phyloP scores from a whole-genome alignment of 2,329 filamentous ascomycete species.

The Aspergillus bombycis region DNA sequence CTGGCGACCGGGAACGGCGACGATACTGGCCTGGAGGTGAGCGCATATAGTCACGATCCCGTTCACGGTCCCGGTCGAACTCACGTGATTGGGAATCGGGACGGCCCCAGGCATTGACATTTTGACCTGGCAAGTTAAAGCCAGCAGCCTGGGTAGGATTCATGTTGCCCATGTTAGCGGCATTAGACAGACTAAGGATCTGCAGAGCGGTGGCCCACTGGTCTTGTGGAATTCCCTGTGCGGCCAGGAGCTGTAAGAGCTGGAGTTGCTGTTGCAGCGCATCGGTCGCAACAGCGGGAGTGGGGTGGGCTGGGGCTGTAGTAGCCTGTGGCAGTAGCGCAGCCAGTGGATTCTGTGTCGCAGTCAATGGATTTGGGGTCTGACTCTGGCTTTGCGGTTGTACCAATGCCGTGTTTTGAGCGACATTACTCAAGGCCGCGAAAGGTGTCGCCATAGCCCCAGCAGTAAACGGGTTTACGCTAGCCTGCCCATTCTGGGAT shows the following conservation, averaged over 20 bases:
- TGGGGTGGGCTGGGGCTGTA: slow-evolving; percentile 31
- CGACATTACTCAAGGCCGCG: slow-evolving; percentile 48
- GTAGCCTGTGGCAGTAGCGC: slow-evolving; percentile 46
- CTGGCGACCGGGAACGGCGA: slow-evolving; percentile 79
- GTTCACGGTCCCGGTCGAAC: slow-evolving; percentile 61
- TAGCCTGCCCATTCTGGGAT: slow-evolving; percentile 50
- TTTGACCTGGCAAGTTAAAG: slow-evolving; percentile 37
- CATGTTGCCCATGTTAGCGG: slow-evolving; percentile 37
- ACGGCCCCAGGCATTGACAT: slow-evolving; percentile 38
- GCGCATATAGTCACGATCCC: slow-evolving; percentile 64
- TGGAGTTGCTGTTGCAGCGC: slow-evolving; percentile 71
- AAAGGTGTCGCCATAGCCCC: slow-evolving; percentile 53
- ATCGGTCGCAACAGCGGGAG: slow-evolving; percentile 41
- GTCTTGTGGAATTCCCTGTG: slow-evolving; percentile 76
- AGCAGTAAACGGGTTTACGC: slow-evolving; percentile 61
- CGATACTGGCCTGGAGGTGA: slow-evolving; percentile 65
- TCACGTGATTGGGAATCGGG: slow-evolving; percentile 49
- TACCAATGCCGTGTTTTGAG: slow-evolving; percentile 38
- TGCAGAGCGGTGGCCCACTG: slow-evolving; percentile 67
- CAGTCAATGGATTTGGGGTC: slow-evolving; percentile 46
- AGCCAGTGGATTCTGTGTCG: slow-evolving; percentile 44
- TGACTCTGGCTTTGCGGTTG: slow-evolving; percentile 45
- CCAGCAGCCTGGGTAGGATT: slow-evolving; percentile 39
- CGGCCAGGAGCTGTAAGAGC: slow-evolving; percentile 73
- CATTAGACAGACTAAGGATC: slow-evolving; percentile 50